Percentiles rank a stretch among this genome's conserved stretches.
Evolutionary conservation across 2,329 filamentous ascomycete genomes (phyloP).

Genomic region (Scolecobasidium constrictum): DNA sequence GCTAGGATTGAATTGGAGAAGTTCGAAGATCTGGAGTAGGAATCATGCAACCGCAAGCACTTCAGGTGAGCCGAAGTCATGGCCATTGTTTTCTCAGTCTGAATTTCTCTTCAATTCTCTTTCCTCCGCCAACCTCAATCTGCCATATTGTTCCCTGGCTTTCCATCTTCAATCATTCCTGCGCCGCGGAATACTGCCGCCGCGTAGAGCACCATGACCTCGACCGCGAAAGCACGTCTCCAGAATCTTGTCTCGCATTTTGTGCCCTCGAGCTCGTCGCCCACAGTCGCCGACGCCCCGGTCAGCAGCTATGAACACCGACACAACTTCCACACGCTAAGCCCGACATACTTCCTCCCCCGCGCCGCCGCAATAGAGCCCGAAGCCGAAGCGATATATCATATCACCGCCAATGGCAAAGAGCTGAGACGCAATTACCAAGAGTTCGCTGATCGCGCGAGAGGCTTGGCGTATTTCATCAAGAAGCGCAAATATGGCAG

Average conservation of each 20-base stretch:
- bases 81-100: no score
- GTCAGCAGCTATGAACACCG: slow-evolving; percentile 37
- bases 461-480: slow-evolving; percentile 81
- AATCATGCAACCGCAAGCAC: no score
- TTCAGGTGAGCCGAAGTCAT: no score
- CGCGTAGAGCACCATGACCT: slow-evolving; percentile 2
- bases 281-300: slow-evolving; percentile 20
- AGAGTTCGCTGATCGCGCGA: slow-evolving; percentile 73
- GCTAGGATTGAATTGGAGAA: no score
- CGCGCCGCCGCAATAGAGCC: slow-evolving; percentile 84
- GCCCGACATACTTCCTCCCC: slow-evolving; percentile 77
- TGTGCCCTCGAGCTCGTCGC: slow-evolving; percentile 20
- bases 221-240: slow-evolving; percentile 3
- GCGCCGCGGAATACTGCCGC: background rate
- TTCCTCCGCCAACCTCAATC: no score
- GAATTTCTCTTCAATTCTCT: no score
- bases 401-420: slow-evolving; percentile 68
- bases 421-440: slow-evolving; percentile 66
- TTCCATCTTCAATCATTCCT: background rate
- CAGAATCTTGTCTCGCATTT: slow-evolving; percentile 32
- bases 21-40: no score
- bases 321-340: slow-evolving; percentile 64
- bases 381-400: slow-evolving; percentile 72
- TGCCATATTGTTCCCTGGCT: background rate
- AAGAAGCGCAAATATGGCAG: slow-evolving; percentile 61